Base-by-base conservation (phyloP, 2,329 filamentous ascomycete genomes). In the Arthrobotrys sinensis region DNA sequence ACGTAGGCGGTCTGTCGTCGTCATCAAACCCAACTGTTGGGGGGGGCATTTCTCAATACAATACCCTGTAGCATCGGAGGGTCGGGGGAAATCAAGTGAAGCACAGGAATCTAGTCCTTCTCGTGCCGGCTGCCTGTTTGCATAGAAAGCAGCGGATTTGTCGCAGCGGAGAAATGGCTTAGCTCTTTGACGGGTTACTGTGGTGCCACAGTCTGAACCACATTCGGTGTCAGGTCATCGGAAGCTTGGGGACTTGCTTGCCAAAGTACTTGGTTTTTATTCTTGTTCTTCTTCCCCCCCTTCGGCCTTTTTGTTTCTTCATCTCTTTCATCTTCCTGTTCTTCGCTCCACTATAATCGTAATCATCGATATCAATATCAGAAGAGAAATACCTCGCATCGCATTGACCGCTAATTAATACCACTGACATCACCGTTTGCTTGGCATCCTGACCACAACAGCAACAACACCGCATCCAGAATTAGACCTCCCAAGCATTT, bases 191-290 rank as follows among this genome's bases (percentile, higher is more conserved):
- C 40, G 24, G 24, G 52, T 57, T 57, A 57, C 52, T 57, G 52
- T 40, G 52, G 52, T 57, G 52, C 52, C 52, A 57, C 52, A 57
- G 50, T 32, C 14, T 34, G 50, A 53, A 53, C 50, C 50, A 19
- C 28, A 53, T 24, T 1, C 24, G n/a, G 50, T 53, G 50, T 53
- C 50, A 53, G 50, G 50, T 53, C 50, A 34, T 12, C 12, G 5
- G 24, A 28, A 28, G 24, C 24, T 28, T n/a, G n/a, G n/a, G n/a
- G n/a, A n/a, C n/a, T n/a, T n/a, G n/a, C n/a, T n/a, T n/a, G n/a
- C n/a, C n/a, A 28, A 28, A 28, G 24, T 28, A 28, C 24, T 14
- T n/a, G n/a, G n/a, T n/a, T n/a, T n/a, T n/a, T n/a, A n/a, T n/a
- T 45, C 40, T 16, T 45, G 40, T 16, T 12, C 8, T 45, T 16